A percentile compares a stretch with the other conserved stretches of the same genome.
These are phyloP conservation scores for Sugiyamaella qingdaonensis DNA, from an alignment of 805 yeast species.

Conservation along the genomic window DNA sequence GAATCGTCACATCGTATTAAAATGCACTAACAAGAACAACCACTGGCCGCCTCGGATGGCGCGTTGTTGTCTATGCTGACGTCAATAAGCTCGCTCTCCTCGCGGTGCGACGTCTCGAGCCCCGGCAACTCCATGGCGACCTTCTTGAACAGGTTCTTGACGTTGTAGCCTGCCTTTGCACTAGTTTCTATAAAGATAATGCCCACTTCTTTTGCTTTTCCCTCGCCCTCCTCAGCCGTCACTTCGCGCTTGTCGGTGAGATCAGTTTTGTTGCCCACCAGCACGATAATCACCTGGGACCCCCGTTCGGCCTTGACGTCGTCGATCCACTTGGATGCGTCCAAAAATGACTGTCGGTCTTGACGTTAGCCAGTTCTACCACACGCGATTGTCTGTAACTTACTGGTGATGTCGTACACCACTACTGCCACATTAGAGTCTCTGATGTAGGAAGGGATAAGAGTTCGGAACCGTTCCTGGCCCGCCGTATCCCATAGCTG, in stretches of 20 bases:
- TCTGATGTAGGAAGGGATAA: slow-evolving; percentile 92
- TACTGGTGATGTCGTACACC: slow-evolving; percentile 88
- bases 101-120: slow-evolving; percentile 41
- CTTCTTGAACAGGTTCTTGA: slow-evolving; percentile 80
- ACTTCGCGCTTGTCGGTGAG: slow-evolving; percentile 79
- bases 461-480: slow-evolving; percentile 90
- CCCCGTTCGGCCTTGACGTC: slow-evolving; percentile 94
- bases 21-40: slow-evolving; percentile 7
- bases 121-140: slow-evolving; percentile 91
- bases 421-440: slow-evolving; percentile 97
- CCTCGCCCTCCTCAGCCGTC: slow-evolving; percentile 84
- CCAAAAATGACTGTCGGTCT: slow-evolving; percentile 66
- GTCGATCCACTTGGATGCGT: slow-evolving; percentile 86
- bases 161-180: slow-evolving; percentile 92
- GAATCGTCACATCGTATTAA: slow-evolving; percentile 1
- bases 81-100: slow-evolving; percentile 22
- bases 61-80: slow-evolving; percentile 12
- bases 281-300: slow-evolving; percentile 75
- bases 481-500: slow-evolving; percentile 99
- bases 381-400: slow-evolving; percentile 22
- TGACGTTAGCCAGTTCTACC: neutral
- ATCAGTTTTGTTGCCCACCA: slow-evolving; percentile 93
- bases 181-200: slow-evolving; percentile 89
- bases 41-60: neutral
- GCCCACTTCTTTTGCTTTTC: slow-evolving; percentile 64